Conservation (phyloP, 1,139 yeast species). For the Komagataea norvegica region DNA sequence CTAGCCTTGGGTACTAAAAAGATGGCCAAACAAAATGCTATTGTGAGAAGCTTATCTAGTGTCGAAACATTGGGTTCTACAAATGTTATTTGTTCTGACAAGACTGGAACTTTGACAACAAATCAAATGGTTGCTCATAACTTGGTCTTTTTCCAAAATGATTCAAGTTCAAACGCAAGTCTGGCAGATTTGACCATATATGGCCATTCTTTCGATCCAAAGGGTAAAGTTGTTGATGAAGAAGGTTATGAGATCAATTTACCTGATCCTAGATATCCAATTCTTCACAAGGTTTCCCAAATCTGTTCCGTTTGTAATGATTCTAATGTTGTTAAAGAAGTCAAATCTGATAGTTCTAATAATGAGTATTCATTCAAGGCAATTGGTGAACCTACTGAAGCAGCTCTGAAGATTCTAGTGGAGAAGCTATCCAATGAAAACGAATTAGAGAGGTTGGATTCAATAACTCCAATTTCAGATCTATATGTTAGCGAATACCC, state of each 20-base stretch:
- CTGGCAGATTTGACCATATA: conserved; percentile 16
- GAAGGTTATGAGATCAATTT: conserved; percentile 23
- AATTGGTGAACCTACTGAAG: conserved; percentile 80
- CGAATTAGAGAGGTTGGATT: conserved; percentile 7
- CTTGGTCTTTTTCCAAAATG: conserved; percentile 19
- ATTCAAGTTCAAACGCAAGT: conserved; percentile 3
- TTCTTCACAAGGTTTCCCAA: conserved; percentile 28
- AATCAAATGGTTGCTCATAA: conserved; percentile 73
- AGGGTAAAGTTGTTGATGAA: conserved; percentile 35
- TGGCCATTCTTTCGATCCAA: conserved; percentile 30
- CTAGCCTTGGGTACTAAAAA: conserved; percentile 83
- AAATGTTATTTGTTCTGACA: conserved; percentile 77
- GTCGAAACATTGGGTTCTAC: conserved; percentile 81
- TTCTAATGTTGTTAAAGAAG: conserved; percentile 26
- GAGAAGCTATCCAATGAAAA: conserved; percentile 39
- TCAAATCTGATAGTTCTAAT: conserved; percentile 1
- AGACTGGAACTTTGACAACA: conserved; percentile 77
- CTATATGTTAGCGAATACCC: conserved; percentile 20
- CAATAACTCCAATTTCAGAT: conserved; percentile 25
- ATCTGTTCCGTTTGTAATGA: conserved; percentile 34
- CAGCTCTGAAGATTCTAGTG: conserved; percentile 67
- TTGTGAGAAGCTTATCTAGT: conserved; percentile 73
- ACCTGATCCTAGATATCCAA: conserved; percentile 29
- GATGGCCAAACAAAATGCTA: conserved; percentile 68
- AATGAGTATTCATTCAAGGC: conserved; percentile 22